These are phyloP conservation scores for Kluyveromyces dobzhanskii DNA, from an alignment of 805 yeast species.

Conservation along the genomic window DNA sequence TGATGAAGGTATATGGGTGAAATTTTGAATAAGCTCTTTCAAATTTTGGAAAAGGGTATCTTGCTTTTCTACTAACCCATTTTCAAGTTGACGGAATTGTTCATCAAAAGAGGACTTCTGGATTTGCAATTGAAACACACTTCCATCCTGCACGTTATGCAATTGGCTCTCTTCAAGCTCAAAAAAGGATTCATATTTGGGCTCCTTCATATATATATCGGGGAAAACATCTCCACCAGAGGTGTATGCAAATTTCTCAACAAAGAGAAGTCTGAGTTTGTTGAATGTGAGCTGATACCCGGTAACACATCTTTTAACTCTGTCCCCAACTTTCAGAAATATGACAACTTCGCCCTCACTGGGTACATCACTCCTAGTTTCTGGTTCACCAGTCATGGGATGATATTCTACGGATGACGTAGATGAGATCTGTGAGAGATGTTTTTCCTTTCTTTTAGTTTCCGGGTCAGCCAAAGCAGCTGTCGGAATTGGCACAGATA, in stretches of 20 bases:
- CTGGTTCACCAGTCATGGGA: background rate
- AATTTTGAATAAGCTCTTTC: background rate
- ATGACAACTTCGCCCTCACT: constrained; percentile 15
- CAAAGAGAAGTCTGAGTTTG: constrained; percentile 60
- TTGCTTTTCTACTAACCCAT: background rate
- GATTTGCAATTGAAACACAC: constrained; percentile 42
- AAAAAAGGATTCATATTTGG: constrained; percentile 50
- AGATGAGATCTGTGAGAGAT: background rate
- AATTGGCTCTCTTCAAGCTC: constrained; percentile 69
- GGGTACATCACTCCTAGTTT: background rate
- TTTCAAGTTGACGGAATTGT: background rate
- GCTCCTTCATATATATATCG: constrained; percentile 64
- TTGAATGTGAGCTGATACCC: constrained; percentile 29
- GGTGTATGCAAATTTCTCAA: constrained; percentile 80
- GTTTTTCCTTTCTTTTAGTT: background rate
- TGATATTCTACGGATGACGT: constrained; percentile 1
- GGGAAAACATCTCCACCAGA: constrained; percentile 71
- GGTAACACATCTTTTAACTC: constrained; percentile 44
- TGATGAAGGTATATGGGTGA: background rate
- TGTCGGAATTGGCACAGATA: background rate
- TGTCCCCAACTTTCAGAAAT: constrained; percentile 43
- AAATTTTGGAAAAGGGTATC: background rate
- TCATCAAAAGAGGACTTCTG: background rate
- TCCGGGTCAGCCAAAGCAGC: background rate
- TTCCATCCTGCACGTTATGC: constrained; percentile 50